Evolutionary conservation across 257 asterid genomes (phyloP).

Genomic region (Buddleja alternifolia): DNA sequence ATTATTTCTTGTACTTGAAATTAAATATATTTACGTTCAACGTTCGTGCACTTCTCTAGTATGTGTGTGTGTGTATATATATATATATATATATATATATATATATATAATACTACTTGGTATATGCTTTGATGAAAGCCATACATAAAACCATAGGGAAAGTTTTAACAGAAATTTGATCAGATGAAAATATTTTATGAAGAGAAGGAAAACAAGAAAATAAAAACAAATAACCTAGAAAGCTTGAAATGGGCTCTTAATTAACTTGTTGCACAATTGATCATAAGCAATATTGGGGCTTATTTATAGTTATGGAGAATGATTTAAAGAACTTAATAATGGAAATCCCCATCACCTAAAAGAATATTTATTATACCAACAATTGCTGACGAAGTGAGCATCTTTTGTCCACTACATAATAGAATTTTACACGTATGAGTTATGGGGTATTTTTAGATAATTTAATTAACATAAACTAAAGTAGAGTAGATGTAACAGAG

Average conservation of each 20-base stretch:
- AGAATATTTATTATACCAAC: conserved; percentile 35
- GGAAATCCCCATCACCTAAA: conserved; percentile 37
- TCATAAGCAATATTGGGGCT: conserved; percentile 19
- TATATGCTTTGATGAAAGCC: conserved; percentile 31
- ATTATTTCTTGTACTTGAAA: no score
- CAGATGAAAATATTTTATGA: neutral
- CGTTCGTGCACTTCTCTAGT: no score
- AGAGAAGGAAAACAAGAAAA: conserved; percentile 24
- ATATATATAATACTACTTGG: no score
- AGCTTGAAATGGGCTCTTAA: conserved; percentile 24
- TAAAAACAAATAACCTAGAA: conserved; percentile 9
- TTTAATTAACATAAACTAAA: neutral
- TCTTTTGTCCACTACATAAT: conserved; percentile 33
- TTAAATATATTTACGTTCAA: no score
- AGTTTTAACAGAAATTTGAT: conserved; percentile 6
- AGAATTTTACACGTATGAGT: conserved; percentile 24
- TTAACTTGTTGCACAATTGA: conserved; percentile 28
- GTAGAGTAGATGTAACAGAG: neutral
- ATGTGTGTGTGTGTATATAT: no score
- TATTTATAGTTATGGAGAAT: conserved; percentile 41
- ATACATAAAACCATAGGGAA: conserved; percentile 11
- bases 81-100: no score
- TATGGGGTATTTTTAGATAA: conserved; percentile 24
- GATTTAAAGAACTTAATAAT: conserved; percentile 31
- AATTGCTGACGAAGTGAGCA: conserved; percentile 35